Percentiles rank a stretch among this genome's conserved stretches.
phyloP scores from a whole-genome alignment of 371 early-diverging fungal genomes.

The Saksenaea vasiformis region DNA sequence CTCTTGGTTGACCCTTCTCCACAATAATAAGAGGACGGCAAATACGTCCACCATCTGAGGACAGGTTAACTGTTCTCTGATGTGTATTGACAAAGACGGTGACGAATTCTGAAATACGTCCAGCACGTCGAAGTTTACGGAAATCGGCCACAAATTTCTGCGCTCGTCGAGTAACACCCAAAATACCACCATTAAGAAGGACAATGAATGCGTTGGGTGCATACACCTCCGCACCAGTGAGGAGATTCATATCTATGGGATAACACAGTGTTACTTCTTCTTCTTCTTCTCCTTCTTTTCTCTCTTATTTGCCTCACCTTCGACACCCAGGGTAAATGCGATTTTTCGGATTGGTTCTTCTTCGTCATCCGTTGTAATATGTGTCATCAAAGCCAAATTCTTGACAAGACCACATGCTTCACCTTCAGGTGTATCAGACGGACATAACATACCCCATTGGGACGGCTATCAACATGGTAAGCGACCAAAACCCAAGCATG shows the following conservation, averaged over 20 bases:
- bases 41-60: conserved; percentile 98
- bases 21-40: conserved; percentile 98
- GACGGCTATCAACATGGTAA: conserved; percentile 66
- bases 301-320: conserved; percentile 38
- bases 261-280: background rate
- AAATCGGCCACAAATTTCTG: conserved; percentile 81
- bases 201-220: conserved; percentile 76
- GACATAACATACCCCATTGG: conserved; percentile 99
- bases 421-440: conserved; percentile 99
- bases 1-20: conserved; percentile 75
- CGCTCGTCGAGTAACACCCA: conserved; percentile 86
- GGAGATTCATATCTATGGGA: conserved; percentile 72
- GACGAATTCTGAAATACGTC: conserved; percentile 90
- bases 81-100: conserved; percentile 89
- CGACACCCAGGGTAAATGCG: conserved; percentile 83
- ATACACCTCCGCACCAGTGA: conserved; percentile 87
- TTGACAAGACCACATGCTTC: conserved; percentile 99
- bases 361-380: conserved; percentile 97
- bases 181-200: conserved; percentile 90
- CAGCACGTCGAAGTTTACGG: conserved; percentile 85
- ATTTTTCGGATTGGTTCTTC: conserved; percentile 78
- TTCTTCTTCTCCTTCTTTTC: background rate
- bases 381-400: conserved; percentile 98
- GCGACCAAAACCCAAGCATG: background rate
- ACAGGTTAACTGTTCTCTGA: conserved; percentile 88